Evolutionary conservation across 192 early-diverging fungal genomes (phyloP).

Genomic region (Irineochytrium annulatum): DNA sequence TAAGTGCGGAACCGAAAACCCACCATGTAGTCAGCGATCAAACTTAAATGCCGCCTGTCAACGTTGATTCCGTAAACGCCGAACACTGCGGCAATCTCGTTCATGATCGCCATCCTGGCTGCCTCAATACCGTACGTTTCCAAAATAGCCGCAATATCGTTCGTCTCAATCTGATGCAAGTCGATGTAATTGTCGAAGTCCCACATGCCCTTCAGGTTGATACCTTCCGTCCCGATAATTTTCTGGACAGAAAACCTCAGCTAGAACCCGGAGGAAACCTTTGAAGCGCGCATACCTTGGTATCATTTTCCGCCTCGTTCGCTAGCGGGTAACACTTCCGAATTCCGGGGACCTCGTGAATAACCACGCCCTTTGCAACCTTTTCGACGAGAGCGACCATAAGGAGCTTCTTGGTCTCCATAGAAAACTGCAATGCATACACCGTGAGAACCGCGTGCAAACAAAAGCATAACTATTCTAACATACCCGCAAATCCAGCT

Average conservation of each 20-base stretch:
- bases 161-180: slow-evolving; percentile 83
- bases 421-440: slow-evolving; percentile 61
- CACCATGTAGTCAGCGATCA: slow-evolving; percentile 99
- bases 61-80: slow-evolving; percentile 90
- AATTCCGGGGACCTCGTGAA: slow-evolving; percentile 87
- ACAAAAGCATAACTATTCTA: not conserved
- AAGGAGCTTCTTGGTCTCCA: slow-evolving; percentile 87
- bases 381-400: slow-evolving; percentile 86
- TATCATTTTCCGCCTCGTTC: slow-evolving; percentile 77
- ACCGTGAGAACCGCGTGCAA: not conserved
- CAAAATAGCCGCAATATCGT: slow-evolving; percentile 93
- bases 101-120: slow-evolving; percentile 84
- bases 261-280: not conserved
- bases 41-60: slow-evolving; percentile 87
- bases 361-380: slow-evolving; percentile 65
- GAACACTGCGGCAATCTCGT: slow-evolving; percentile 90
- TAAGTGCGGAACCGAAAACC: not conserved
- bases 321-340: slow-evolving; percentile 71
- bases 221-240: slow-evolving; percentile 82
- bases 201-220: slow-evolving; percentile 92
- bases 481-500: slow-evolving; percentile 65
- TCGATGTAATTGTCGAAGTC: slow-evolving; percentile 68
- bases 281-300: slow-evolving; percentile 34
- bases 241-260: slow-evolving; percentile 16
- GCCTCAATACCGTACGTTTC: slow-evolving; percentile 97